A percentile compares a stretch with the other conserved stretches of the same genome.
Evolutionary conservation across 1,139 yeast genomes (phyloP).

Genomic region (Chernovozyma aurita): DNA sequence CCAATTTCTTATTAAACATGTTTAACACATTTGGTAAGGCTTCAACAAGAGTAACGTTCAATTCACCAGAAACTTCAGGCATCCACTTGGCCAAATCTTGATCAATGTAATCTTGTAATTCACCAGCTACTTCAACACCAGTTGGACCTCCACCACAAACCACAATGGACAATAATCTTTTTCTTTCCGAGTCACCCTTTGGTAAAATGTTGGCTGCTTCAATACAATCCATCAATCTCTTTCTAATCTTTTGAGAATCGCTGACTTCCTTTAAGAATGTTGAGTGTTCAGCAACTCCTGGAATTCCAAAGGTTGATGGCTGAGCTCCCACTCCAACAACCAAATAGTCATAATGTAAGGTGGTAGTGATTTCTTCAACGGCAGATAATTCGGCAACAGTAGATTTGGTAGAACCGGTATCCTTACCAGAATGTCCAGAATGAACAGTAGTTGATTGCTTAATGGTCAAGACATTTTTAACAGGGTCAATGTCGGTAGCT

Average conservation of each 20-base stretch:
- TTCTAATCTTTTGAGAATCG: slow-evolving; percentile 75
- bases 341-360: slow-evolving; percentile 67
- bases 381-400: too few relatives aligned
- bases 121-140: slow-evolving; percentile 96
- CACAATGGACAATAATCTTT: slow-evolving; percentile 74
- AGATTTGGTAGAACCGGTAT: slow-evolving; percentile 48
- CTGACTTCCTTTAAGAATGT: slow-evolving; percentile 82
- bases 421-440: slow-evolving; percentile 52
- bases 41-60: slow-evolving; percentile 81
- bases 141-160: slow-evolving; percentile 98
- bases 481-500: slow-evolving; percentile 78
- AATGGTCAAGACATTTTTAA: slow-evolving; percentile 55
- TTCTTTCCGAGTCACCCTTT: slow-evolving; percentile 70
- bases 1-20: slow-evolving; percentile 79
- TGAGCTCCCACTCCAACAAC: slow-evolving; percentile 91
- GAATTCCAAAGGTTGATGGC: slow-evolving; percentile 88
- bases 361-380: slow-evolving; percentile 44
- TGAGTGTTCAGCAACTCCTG: slow-evolving; percentile 87
- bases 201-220: slow-evolving; percentile 81
- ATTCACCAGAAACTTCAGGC: slow-evolving; percentile 78
- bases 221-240: slow-evolving; percentile 71
- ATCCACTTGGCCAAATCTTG: slow-evolving; percentile 87
- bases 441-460: slow-evolving; percentile 50
- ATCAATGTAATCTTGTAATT: slow-evolving; percentile 87
- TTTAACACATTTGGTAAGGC: slow-evolving; percentile 89